phyloP scores from a whole-genome alignment of 305 asterid genomes.

The Euphrasia arctica region DNA sequence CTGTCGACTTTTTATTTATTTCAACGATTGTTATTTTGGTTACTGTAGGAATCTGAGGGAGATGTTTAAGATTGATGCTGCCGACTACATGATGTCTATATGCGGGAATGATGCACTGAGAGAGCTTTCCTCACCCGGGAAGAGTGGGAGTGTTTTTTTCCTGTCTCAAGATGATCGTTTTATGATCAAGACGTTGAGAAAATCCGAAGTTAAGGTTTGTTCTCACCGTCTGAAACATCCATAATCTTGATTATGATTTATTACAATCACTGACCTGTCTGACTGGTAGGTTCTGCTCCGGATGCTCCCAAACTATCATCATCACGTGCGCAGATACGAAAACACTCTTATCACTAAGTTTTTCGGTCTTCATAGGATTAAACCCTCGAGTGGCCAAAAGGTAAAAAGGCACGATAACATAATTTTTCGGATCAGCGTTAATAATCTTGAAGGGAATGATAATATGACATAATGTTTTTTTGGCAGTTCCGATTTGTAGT shows the following conservation, averaged over 20 bases:
- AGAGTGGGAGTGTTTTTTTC: constrained; percentile 98
- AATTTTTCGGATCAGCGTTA: not conserved
- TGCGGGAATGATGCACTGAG: constrained; percentile 88
- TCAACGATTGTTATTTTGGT: not conserved
- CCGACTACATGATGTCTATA: constrained; percentile 98
- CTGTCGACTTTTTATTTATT: not conserved
- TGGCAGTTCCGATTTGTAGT: constrained; percentile 59
- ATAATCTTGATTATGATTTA: constrained; percentile 23
- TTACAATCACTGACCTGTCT: constrained; percentile 18
- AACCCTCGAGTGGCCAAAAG: constrained; percentile 95
- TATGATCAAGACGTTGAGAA: constrained; percentile 95
- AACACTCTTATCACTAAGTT: constrained; percentile 94
- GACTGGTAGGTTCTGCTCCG: constrained; percentile 75
- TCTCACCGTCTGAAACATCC: constrained; percentile 27
- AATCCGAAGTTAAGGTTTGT: constrained; percentile 93
- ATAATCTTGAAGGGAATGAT: constrained; percentile 12
- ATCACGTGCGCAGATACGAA: constrained; percentile 71
- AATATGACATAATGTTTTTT: not conserved
- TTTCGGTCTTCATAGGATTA: constrained; percentile 98
- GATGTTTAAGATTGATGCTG: constrained; percentile 95
- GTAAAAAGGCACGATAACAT: constrained; percentile 36
- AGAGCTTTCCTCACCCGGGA: constrained; percentile 99
- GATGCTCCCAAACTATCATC: constrained; percentile 94
- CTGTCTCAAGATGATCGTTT: constrained; percentile 97
- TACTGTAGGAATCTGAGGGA: constrained; percentile 44